Conservation (phyloP, 371 early-diverging fungal species). For the Quaeritorhiza haematococci region DNA sequence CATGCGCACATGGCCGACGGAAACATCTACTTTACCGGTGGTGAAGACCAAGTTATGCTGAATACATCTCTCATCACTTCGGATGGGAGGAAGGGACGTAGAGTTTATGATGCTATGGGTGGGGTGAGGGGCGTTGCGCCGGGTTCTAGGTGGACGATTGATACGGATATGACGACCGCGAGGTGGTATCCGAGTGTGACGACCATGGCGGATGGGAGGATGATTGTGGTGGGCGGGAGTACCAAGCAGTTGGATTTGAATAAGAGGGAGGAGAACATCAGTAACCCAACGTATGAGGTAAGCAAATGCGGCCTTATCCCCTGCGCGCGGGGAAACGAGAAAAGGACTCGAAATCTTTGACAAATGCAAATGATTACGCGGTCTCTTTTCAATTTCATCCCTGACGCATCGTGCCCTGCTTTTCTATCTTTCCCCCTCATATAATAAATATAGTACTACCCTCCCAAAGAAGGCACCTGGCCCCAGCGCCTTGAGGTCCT, state of each 20-base stretch:
- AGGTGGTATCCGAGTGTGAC: constrained; percentile 17
- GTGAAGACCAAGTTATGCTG: constrained; percentile 14
- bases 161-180: constrained; percentile 5
- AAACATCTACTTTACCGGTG: constrained; percentile 19
- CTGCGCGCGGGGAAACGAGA: no score
- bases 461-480: constrained; percentile 4
- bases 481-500: not conserved
- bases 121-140: not conserved
- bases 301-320: no score
- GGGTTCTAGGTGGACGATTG: constrained; percentile 6
- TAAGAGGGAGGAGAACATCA: not conserved
- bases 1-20: constrained; percentile 23
- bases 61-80: not conserved
- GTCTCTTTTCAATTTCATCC: no score
- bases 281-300: constrained; percentile 6
- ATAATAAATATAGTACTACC: no score
- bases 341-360: no score
- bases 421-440: not conserved
- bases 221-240: constrained; percentile 16
- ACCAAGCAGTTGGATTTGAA: not conserved
- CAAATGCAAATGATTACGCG: no score
- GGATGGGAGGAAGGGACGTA: not conserved
- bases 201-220: constrained; percentile 11
- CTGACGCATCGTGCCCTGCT: not conserved
- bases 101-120: not conserved